Evolutionary conservation across 78 protist genomes (phyloP).

Genomic region (Cavenderia fasciculata): DNA sequence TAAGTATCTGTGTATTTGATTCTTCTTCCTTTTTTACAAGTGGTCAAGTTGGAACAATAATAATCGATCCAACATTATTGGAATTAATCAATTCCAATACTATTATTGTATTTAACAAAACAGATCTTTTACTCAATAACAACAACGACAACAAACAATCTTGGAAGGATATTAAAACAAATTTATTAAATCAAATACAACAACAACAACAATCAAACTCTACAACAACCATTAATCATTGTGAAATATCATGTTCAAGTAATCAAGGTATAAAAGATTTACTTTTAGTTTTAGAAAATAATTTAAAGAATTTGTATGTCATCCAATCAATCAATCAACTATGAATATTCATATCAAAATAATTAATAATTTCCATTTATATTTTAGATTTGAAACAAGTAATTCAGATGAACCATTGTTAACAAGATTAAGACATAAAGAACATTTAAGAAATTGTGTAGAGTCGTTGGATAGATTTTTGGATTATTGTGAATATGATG

Average conservation of each 20-base stretch:
- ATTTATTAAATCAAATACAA: neutral
- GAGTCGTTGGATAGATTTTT: slow-evolving; percentile 46
- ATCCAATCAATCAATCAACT: too few species aligned
- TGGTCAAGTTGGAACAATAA: neutral
- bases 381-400: slow-evolving; percentile 20
- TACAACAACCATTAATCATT: neutral
- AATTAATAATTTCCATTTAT: neutral
- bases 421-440: slow-evolving; percentile 80
- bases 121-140: neutral
- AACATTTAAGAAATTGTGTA: slow-evolving; percentile 49
- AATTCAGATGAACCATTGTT: slow-evolving; percentile 53
- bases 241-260: slow-evolving; percentile 43
- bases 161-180: neutral
- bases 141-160: slow-evolving; percentile 2
- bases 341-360: too few species aligned
- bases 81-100: slow-evolving; percentile 30
- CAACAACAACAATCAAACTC: slow-evolving; percentile 2
- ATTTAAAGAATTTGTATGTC: slow-evolving; percentile 18
- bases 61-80: neutral
- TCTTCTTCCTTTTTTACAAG: neutral
- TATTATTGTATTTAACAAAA: slow-evolving; percentile 61
- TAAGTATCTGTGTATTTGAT: slow-evolving; percentile 29
- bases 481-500: slow-evolving; percentile 37
- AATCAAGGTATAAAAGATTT: slow-evolving; percentile 6
- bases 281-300: neutral